Evolutionary conservation across 1,284 basidiomycete genomes (phyloP).

Genomic region (Trametes versicolor): DNA sequence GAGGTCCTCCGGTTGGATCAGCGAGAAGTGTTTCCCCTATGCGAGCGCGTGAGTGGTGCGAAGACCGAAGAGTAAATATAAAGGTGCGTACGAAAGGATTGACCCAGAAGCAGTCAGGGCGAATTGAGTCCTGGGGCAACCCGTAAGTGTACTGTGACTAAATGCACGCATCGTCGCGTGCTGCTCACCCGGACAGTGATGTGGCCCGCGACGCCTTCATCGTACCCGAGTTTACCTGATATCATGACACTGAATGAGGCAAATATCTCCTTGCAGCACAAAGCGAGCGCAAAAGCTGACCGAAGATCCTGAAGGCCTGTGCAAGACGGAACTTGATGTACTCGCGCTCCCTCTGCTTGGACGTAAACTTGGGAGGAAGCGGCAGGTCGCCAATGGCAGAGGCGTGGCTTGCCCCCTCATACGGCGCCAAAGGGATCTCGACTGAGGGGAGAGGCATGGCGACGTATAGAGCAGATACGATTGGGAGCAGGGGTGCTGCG

Average conservation of each 20-base stretch:
- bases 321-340: slow-evolving; percentile 64
- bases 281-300: too few relatives aligned
- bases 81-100: slow-evolving; percentile 52
- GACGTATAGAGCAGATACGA: not conserved
- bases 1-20: slow-evolving; percentile 57
- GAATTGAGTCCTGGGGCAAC: slow-evolving; percentile 53
- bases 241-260: slow-evolving; percentile 27
- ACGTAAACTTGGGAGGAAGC: slow-evolving; percentile 47
- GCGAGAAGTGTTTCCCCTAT: slow-evolving; percentile 55
- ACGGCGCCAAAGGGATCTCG: slow-evolving; percentile 6
- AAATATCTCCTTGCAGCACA: too few relatives aligned
- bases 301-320: slow-evolving; percentile 61
- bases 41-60: too few relatives aligned
- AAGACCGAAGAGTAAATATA: not conserved
- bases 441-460: not conserved
- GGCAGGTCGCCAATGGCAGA: slow-evolving; percentile 24
- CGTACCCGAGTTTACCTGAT: slow-evolving; percentile 62
- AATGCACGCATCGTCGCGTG: not conserved
- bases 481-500: not conserved
- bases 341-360: slow-evolving; percentile 55
- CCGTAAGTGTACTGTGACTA: slow-evolving; percentile 24
- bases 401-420: slow-evolving; percentile 1
- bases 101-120: slow-evolving; percentile 64
- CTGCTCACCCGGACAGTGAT: slow-evolving; percentile 64
- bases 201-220: slow-evolving; percentile 69